Base-by-base conservation (phyloP, 148 eudicot genomes). In the Cornus controversa region DNA sequence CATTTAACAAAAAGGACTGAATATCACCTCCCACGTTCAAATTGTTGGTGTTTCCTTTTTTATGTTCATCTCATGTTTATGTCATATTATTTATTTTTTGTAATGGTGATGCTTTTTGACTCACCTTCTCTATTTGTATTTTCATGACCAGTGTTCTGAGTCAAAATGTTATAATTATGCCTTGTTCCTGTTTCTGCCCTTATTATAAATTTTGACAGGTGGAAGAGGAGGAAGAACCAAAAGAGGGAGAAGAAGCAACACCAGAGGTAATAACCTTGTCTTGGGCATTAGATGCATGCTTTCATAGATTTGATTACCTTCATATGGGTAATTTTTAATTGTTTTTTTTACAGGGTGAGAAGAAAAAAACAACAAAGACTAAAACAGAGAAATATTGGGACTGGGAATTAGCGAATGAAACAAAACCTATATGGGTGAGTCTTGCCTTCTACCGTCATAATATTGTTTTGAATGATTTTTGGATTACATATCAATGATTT, bases 311-410 rank as follows among this genome's bases (percentile, higher is more conserved):
- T 34, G 68, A 42, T 60, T 40, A 11, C 36, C 27, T 63, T 72
- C 50, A 62, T 29, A 42, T 79, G 25, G 66, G 29, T 67, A 45
- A 68, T 37, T 23, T 31, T 36, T 70, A 31, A 31, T 31, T 31
- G 34, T 8, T 47, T 75, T 70, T 65, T 50, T 74, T 78, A 58
- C 90, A 96, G 98, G 97, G 80, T 79, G 94, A 91, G 75, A 93
- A 90, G 88, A 85, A 82, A 72, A 90, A 78, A 84, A 85, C 77
- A 73, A 95, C 82, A 75, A 95, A 89, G 87, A 91, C 93, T 36
- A 91, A 91, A 84, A 96, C 97, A 66, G 99, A 96, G 79, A 93
- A 96, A 74, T 96, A 96, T 62, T 91, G 97, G 98, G 99, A 96
- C 85, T 96, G 99, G 98, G 99, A 96, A 81, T 77, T 96, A 77